A percentile compares a stretch with the other conserved stretches of the same genome.
Conservation (phyloP, 805 yeast species). For the Metschnikowia arizonensis region DNA sequence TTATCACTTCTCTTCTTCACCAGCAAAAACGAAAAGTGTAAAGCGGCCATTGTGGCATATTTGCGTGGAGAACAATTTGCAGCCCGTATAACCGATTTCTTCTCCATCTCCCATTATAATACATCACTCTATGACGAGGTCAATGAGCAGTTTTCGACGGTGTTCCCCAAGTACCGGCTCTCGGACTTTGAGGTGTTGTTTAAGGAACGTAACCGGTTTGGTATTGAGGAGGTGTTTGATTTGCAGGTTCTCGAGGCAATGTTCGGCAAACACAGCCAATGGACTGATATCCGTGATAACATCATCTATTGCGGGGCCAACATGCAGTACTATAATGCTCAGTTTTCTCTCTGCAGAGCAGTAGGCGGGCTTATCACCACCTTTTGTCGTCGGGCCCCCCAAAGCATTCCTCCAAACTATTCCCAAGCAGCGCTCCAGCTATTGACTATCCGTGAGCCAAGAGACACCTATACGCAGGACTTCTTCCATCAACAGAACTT, state of each 20-base stretch:
- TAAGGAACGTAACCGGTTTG: conserved; percentile 46
- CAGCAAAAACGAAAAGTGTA: conserved; percentile 41
- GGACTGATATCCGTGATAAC: conserved; percentile 39
- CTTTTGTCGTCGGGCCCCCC: conserved; percentile 39
- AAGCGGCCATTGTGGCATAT: conserved; percentile 39
- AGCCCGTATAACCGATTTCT: conserved; percentile 26
- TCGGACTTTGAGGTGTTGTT: conserved; percentile 48
- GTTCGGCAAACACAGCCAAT: conserved; percentile 34
- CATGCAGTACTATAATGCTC: conserved; percentile 61
- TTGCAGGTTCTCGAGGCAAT: conserved; percentile 59
- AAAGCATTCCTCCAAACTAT: conserved; percentile 15
- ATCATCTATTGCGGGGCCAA: conserved; percentile 59
- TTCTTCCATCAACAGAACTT: conserved; percentile 47
- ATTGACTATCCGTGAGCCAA: conserved; percentile 47
- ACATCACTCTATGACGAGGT: conserved; percentile 44
- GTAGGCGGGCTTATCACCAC: conserved; percentile 77
- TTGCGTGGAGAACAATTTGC: conserved; percentile 38
- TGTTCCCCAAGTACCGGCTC: conserved; percentile 47
- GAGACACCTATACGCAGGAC: conserved; percentile 47
- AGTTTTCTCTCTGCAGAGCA: conserved; percentile 64
- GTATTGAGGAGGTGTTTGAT: conserved; percentile 53
- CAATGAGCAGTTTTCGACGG: conserved; percentile 41
- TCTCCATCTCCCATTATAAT: conserved; percentile 45
- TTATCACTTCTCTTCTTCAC: conserved; percentile 69
- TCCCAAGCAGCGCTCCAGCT: conserved; percentile 42